Evolutionary conservation across 176 grass and related monocot genomes (phyloP).

Genomic region (Thinopyrum elongatum): DNA sequence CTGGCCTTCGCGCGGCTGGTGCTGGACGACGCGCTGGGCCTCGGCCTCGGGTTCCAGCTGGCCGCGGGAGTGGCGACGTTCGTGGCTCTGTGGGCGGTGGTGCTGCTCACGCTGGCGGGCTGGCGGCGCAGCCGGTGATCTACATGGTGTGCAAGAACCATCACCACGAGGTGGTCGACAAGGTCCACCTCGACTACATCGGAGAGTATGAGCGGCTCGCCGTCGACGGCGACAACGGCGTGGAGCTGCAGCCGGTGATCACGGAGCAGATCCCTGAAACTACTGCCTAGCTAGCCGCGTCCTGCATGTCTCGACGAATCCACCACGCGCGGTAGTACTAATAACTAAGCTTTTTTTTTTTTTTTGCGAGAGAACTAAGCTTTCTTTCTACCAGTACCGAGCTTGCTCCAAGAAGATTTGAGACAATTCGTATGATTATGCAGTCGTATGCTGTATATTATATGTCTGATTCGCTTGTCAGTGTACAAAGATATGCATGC

Average conservation of each 20-base stretch:
- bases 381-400: too few species aligned
- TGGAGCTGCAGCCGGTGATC: background rate
- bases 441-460: background rate
- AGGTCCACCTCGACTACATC: background rate
- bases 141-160: background rate
- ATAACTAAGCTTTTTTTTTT: too few species aligned
- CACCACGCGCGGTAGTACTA: background rate
- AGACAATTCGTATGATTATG: background rate
- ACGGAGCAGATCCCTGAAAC: background rate
- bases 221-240: background rate
- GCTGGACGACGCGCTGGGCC: background rate
- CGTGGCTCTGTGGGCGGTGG: background rate
- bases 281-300: background rate
- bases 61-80: background rate
- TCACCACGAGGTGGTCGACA: background rate
- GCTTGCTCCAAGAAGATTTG: background rate
- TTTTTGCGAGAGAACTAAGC: too few species aligned
- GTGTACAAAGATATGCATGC: background rate
- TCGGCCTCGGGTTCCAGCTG: background rate
- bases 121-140: background rate
- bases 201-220: background rate
- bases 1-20: background rate
- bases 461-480: background rate
- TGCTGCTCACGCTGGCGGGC: background rate
- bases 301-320: background rate